Percentiles rank a stretch among this genome's conserved stretches.
phyloP scores from a whole-genome alignment of 73 alveolate genomes.

The Paramecium caudatum region DNA sequence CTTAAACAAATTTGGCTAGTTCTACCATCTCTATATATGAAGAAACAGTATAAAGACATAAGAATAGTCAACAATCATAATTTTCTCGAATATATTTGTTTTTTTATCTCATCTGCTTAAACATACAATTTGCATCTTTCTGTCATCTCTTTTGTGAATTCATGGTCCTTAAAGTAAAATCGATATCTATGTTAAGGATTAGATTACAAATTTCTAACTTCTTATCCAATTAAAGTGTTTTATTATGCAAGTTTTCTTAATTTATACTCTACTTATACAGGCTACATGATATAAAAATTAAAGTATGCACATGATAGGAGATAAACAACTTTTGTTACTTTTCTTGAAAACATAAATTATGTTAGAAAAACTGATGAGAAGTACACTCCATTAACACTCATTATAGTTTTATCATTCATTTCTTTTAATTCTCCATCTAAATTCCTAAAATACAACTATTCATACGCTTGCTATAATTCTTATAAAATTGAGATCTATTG shows the following conservation, averaged over 20 bases:
- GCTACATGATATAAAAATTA: conserved; percentile 8
- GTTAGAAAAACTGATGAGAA: conserved; percentile 49
- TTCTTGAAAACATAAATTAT: conserved; percentile 6
- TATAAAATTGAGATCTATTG: conserved; percentile 27
- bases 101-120: conserved; percentile 33
- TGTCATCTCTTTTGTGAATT: conserved; percentile 24
- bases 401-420: conserved; percentile 1
- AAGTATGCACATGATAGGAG: conserved; percentile 17
- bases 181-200: background rate
- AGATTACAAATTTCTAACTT: conserved; percentile 27
- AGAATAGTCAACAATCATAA: conserved; percentile 28
- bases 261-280: background rate
- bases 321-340: conserved; percentile 21
- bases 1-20: conserved; percentile 36
- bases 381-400: background rate
- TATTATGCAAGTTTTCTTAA: background rate
- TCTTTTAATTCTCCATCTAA: conserved; percentile 30
- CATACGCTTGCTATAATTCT: conserved; percentile 1
- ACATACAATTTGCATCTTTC: background rate
- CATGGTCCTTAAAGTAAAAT: conserved; percentile 18
- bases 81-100: conserved; percentile 33
- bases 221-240: conserved; percentile 46
- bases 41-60: background rate
- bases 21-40: conserved; percentile 33
- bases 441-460: background rate